A percentile compares a stretch with the other conserved stretches of the same genome.
phyloP scores from a whole-genome alignment of 768 basidiomycete genomes.

The Rhodotorula toruloides region DNA sequence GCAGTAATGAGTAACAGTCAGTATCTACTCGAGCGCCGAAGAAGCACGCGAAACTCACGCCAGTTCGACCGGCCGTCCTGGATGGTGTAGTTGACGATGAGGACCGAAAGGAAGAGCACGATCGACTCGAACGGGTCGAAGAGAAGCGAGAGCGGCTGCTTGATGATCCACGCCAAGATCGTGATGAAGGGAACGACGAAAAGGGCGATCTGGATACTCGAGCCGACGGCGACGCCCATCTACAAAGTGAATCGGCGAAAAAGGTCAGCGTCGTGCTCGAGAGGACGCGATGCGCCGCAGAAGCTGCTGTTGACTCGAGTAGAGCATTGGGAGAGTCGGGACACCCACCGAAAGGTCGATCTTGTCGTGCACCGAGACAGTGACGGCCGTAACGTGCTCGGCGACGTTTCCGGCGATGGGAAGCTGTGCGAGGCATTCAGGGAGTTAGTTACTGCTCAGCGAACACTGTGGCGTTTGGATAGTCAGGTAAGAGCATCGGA shows the following conservation, averaged over 20 bases:
- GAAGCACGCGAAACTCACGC: neutral
- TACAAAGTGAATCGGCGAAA: neutral
- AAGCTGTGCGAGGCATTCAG: constrained; percentile 46
- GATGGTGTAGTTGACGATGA: constrained; percentile 38
- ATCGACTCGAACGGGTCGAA: constrained; percentile 39
- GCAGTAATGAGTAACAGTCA: neutral
- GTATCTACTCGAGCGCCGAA: neutral
- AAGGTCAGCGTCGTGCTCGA: neutral
- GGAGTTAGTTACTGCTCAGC: neutral
- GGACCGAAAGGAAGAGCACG: constrained; percentile 36
- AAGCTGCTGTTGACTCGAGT: no score
- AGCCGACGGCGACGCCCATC: constrained; percentile 69
- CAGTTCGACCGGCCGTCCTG: constrained; percentile 26
- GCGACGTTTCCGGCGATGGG: constrained; percentile 86
- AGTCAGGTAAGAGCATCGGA: neutral
- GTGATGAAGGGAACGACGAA: constrained; percentile 65
- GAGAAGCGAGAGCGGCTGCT: constrained; percentile 31
- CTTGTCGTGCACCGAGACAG: constrained; percentile 80
- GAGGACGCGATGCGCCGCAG: neutral
- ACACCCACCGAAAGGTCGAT: constrained; percentile 62
- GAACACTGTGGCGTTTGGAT: neutral
- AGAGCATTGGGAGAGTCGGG: no score
- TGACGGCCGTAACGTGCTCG: constrained; percentile 57
- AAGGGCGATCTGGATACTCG: constrained; percentile 67
- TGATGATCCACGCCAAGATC: constrained; percentile 64